Evolutionary conservation across 345 rosid species (phyloP).

Genomic region (Eucalyptus brandiana): DNA sequence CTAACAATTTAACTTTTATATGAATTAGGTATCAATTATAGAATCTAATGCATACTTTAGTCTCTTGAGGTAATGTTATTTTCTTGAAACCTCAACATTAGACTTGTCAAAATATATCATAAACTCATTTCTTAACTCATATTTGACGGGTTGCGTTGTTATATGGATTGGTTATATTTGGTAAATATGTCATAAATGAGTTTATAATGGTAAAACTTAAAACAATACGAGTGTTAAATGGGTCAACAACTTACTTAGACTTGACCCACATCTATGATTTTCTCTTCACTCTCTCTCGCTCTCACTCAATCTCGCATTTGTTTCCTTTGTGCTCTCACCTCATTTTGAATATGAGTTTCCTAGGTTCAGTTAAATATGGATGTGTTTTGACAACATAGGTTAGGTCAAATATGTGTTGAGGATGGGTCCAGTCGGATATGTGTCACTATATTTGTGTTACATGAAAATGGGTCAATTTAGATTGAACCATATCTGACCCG

Average conservation of each 20-base stretch:
- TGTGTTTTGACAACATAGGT: too few species aligned
- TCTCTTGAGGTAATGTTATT: neutral
- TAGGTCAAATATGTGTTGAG: neutral
- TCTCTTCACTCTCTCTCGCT: neutral
- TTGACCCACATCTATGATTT: fast-evolving
- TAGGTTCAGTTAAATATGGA: neutral
- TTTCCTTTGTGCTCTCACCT: neutral
- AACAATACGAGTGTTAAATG: neutral
- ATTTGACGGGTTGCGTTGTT: neutral
- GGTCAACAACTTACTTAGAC: neutral
- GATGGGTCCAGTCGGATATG: neutral
- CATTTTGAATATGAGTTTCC: neutral
- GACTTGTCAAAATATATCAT: too few species aligned
- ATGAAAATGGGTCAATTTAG: neutral
- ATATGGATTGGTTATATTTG: neutral
- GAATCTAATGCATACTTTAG: neutral
- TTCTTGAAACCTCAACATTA: neutral
- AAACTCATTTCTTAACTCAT: neutral
- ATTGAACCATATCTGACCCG: neutral
- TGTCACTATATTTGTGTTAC: too few species aligned
- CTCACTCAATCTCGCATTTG: neutral
- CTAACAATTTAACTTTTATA: too few species aligned
- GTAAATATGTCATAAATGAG: neutral
- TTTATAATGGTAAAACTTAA: neutral
- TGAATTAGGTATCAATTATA: neutral